Percentiles rank a stretch among this genome's conserved stretches.
These are phyloP conservation scores for Sungouiozyma intestinalis DNA, from an alignment of 805 yeast species.

Conservation along the genomic window DNA sequence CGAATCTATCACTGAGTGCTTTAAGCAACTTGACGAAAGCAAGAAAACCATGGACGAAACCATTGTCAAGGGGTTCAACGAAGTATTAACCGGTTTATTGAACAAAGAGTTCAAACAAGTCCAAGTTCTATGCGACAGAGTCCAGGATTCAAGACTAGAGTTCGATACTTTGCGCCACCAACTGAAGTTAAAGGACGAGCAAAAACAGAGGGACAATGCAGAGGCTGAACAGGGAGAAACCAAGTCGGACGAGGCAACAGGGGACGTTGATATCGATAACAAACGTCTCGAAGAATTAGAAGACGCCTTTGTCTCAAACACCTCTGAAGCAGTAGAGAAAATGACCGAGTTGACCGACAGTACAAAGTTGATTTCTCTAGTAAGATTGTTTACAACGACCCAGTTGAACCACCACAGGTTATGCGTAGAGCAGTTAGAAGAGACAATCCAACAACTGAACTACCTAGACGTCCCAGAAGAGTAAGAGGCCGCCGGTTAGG, in stretches of 20 bases:
- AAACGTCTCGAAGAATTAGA: slow-evolving; percentile 48
- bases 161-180: slow-evolving; percentile 64
- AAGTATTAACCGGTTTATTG: slow-evolving; percentile 41
- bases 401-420: slow-evolving; percentile 55
- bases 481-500: too few relatives aligned
- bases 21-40: slow-evolving; percentile 54
- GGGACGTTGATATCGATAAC: slow-evolving; percentile 2
- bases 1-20: slow-evolving; percentile 42
- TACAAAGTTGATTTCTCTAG: slow-evolving; percentile 48
- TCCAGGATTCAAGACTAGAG: slow-evolving; percentile 56
- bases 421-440: slow-evolving; percentile 39
- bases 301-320: slow-evolving; percentile 72
- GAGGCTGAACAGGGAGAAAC: slow-evolving; percentile 5
- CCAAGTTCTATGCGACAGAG: slow-evolving; percentile 50
- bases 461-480: slow-evolving; percentile 11
- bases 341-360: slow-evolving; percentile 68
- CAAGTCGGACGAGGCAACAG: slow-evolving; percentile 4
- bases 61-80: slow-evolving; percentile 49
- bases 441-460: slow-evolving; percentile 34
- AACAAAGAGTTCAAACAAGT: slow-evolving; percentile 52
- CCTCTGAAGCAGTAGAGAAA: slow-evolving; percentile 66
- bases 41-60: slow-evolving; percentile 61
- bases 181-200: slow-evolving; percentile 27
- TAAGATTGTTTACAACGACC: slow-evolving; percentile 57
- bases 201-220: slow-evolving; percentile 13